Percentiles rank a stretch among this genome's conserved stretches.
Conservation (phyloP, 139 green algal species). For the Chlamydomonas asymmetrica region DNA sequence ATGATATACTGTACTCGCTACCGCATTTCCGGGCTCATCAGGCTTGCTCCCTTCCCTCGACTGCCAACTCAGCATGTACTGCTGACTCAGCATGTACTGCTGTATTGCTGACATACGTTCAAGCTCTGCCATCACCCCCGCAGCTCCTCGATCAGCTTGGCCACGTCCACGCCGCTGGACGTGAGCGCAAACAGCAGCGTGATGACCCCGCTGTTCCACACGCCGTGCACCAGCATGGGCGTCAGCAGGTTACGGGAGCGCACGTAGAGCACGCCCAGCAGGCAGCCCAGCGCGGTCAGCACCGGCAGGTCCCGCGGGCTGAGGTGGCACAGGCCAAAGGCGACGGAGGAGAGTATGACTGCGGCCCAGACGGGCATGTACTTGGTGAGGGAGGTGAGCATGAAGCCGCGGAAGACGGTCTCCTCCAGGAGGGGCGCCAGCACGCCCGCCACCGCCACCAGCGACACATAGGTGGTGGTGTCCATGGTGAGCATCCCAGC, state of each 20-base stretch:
- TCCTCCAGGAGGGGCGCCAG: conserved; percentile 82
- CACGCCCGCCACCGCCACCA: conserved; percentile 53
- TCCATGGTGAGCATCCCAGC: conserved; percentile 72
- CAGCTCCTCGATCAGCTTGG: conserved; percentile 52
- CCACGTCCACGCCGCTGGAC: conserved; percentile 62
- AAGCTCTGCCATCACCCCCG: too few species aligned
- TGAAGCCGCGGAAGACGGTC: conserved; percentile 89
- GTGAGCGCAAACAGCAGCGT: conserved; percentile 70
- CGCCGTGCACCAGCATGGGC: conserved; percentile 88
- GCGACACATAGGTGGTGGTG: conserved; percentile 59
- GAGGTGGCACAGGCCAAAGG: conserved; percentile 81
- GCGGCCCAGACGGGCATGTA: conserved; percentile 67
- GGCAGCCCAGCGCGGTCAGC: conserved; percentile 72
- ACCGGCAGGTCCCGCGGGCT: conserved; percentile 77
- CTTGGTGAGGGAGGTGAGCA: conserved; percentile 78
- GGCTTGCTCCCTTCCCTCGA: too few species aligned
- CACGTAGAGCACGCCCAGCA: conserved; percentile 79
- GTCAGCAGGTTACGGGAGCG: conserved; percentile 83
- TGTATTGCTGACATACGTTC: too few species aligned
- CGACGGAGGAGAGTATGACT: conserved; percentile 57
- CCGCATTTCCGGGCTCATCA: too few species aligned
- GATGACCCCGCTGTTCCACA: conserved; percentile 81
- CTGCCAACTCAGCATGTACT: too few species aligned
- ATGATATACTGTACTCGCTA: too few species aligned
- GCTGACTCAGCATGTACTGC: too few species aligned